Evolutionary conservation across 163 green algal genomes (phyloP), one percentile per base, ranked within the genome.

Genomic region (Chlorella variabilis): DNA sequence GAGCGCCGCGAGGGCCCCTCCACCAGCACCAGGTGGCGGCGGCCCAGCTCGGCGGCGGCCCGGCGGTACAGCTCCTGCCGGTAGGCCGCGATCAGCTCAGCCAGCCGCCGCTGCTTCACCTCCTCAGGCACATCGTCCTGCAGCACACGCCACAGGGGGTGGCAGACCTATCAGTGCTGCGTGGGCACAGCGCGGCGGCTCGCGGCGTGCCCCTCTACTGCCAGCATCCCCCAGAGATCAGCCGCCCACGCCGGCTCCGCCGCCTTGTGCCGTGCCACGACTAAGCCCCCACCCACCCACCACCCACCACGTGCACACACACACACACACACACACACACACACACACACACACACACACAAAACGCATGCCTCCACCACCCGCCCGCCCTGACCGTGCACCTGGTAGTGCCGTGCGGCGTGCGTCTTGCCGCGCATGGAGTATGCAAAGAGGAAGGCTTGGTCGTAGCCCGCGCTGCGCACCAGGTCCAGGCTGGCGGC

Each of bases 361-460:
- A n/a, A 29, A 63, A 63, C 18, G 9, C 54, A 9, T 38, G 29
- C 29, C 18, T 62, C 51, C 21, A 8, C 9, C 18, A 62, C 20
- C 51, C 21, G 20, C 4, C 51, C 15, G 15, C 25, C 20, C 18
- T 38, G 27, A 21, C 59, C 5, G 5, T 45, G 13, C 48, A 63
- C 69, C 69, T 77, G 45, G 69, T 59, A 89, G 75, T 96, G 87
- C 11, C 93, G 83, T 29, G 96, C 90, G 25, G 95, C 95, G 71
- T 94, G 84, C 4, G 95, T 98, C 75, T 91, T 92, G 17, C 94
- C 90, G 3, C 95, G 86, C 68, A 91, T 39, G 39, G 79, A 92
- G 91, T 98, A 98, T 20, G 92, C 91, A 84, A 98, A 98, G 80
- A 98, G 84, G 83, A 97, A 98, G 9, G 92, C 95, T 65, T 93